These are phyloP conservation scores for Solanum tarapatanum DNA, from an alignment of 257 asterid species.

Conservation along the genomic window DNA sequence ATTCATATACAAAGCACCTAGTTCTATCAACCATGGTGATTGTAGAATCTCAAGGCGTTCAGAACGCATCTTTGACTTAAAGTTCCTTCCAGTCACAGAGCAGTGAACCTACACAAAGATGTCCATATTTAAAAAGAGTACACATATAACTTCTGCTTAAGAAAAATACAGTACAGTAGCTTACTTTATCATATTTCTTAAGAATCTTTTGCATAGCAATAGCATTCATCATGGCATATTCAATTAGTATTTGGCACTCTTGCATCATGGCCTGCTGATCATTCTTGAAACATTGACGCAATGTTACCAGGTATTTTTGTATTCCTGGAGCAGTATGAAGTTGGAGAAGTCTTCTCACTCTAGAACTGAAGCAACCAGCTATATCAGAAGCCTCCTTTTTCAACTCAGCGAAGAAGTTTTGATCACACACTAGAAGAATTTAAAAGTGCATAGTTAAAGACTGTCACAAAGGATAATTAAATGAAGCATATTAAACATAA, in stretches of 20 bases:
- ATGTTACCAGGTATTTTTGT: slow-evolving; percentile 32
- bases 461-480: background rate
- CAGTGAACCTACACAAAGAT: slow-evolving; percentile 46
- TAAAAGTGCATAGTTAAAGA: background rate
- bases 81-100: slow-evolving; percentile 61
- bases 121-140: background rate
- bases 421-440: slow-evolving; percentile 56
- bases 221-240: slow-evolving; percentile 74
- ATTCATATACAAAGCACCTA: slow-evolving; percentile 68
- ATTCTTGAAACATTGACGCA: slow-evolving; percentile 46
- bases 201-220: slow-evolving; percentile 83
- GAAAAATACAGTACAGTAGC: background rate
- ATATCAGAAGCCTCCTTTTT: slow-evolving; percentile 76
- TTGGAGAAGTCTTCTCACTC: slow-evolving; percentile 67
- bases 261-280: slow-evolving; percentile 43
- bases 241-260: slow-evolving; percentile 53
- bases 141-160: background rate
- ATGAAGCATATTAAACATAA: background rate
- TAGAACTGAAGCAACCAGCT: slow-evolving; percentile 68
- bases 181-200: slow-evolving; percentile 85
- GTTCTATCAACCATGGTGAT: slow-evolving; percentile 78
- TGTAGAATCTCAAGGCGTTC: slow-evolving; percentile 65
- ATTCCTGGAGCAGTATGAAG: slow-evolving; percentile 46
- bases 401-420: slow-evolving; percentile 65
- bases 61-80: slow-evolving; percentile 56